These are phyloP conservation scores for Smithsoniella earleae DNA, from an alignment of 163 green algal genomes.

Conservation along the genomic window DNA sequence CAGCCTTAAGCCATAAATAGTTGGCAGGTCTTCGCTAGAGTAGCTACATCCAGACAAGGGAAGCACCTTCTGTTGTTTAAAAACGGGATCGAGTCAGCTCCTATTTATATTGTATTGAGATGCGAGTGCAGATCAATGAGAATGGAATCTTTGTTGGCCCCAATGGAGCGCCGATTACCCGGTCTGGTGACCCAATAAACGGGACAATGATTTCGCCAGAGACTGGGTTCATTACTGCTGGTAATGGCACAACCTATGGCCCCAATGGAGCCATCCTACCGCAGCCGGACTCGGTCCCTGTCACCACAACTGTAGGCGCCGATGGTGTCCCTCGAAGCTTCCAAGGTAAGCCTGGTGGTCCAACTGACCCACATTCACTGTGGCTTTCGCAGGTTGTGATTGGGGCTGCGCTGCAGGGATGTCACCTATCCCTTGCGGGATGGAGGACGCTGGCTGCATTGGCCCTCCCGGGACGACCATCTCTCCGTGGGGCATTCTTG, in stretches of 20 bases:
- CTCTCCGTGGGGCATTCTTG: neutral
- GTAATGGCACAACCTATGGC: neutral
- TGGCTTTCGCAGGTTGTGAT: too few species aligned
- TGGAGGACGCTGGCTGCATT: neutral
- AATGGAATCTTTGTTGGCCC: slow-evolving; percentile 12
- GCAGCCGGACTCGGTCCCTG: neutral
- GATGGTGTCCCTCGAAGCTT: neutral
- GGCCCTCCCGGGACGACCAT: neutral
- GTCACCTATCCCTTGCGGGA: neutral
- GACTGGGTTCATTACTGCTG: neutral
- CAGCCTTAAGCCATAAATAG: neutral
- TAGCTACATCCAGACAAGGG: neutral
- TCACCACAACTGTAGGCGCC: neutral
- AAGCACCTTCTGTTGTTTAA: neutral
- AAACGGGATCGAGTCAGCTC: neutral
- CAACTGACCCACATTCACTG: too few species aligned
- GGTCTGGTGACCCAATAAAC: neutral
- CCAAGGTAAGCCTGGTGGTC: neutral
- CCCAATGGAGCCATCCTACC: neutral
- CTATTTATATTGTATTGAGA: neutral
- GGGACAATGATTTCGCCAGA: neutral
- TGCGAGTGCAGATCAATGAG: neutral
- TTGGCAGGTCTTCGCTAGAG: too few species aligned
- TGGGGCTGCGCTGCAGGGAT: neutral
- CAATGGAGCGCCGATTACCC: neutral